Evolutionary conservation across 2,329 filamentous ascomycete genomes (phyloP).

Genomic region (Cytospora leucostoma): DNA sequence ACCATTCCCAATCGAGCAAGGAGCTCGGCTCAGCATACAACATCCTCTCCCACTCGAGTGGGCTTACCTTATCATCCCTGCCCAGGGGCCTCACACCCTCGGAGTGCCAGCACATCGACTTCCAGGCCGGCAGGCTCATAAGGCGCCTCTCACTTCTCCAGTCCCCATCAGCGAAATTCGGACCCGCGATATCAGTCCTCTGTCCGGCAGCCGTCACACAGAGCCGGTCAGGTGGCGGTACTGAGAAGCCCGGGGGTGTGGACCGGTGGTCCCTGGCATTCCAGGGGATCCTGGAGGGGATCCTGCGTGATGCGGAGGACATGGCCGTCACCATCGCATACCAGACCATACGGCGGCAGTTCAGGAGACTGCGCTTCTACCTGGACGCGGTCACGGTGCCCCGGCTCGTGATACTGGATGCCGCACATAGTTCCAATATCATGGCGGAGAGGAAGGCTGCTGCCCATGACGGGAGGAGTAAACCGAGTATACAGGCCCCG

Average conservation of each 20-base stretch:
- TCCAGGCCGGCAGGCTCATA: slow-evolving; percentile 50
- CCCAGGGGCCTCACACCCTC: slow-evolving; percentile 36
- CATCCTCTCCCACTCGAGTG: slow-evolving; percentile 43
- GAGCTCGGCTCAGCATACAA: slow-evolving; percentile 44
- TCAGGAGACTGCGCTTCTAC: slow-evolving; percentile 48
- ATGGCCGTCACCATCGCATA: slow-evolving; percentile 61
- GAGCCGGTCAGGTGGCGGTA: slow-evolving; percentile 9
- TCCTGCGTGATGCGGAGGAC: slow-evolving; percentile 62
- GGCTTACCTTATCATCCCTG: slow-evolving; percentile 42
- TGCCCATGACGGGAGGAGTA: background rate
- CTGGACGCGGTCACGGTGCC: slow-evolving; percentile 56
- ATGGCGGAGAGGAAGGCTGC: slow-evolving; percentile 41
- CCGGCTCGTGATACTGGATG: slow-evolving; percentile 57
- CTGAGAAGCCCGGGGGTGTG: slow-evolving; percentile 31
- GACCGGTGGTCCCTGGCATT: slow-evolving; percentile 60
- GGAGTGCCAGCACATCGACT: slow-evolving; percentile 45
- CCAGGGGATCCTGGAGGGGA: slow-evolving; percentile 55
- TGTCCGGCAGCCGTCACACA: slow-evolving; percentile 23
- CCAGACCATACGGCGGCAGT: slow-evolving; percentile 54
- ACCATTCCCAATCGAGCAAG: slow-evolving; percentile 37
- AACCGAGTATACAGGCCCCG: background rate
- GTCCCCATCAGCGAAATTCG: slow-evolving; percentile 53
- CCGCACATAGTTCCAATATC: slow-evolving; percentile 51
- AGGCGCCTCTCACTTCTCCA: slow-evolving; percentile 46
- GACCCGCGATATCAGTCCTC: slow-evolving; percentile 45